Conservation (phyloP, 257 asterid genomes). For the Datura wrightii region DNA sequence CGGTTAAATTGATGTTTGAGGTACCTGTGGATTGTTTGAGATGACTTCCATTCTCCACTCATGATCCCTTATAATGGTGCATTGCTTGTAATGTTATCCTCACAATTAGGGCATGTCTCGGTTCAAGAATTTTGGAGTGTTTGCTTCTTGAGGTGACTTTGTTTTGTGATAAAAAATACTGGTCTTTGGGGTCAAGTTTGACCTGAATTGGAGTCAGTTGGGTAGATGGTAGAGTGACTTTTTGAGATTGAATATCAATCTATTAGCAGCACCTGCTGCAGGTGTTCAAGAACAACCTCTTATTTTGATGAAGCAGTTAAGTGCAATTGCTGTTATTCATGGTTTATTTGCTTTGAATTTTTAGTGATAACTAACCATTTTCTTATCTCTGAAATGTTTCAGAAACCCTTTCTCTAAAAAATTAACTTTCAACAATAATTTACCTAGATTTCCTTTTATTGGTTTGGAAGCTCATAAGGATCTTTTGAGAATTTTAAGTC, state of each 20-base stretch:
- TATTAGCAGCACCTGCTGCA: neutral
- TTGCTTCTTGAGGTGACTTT: neutral
- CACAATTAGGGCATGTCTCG: neutral
- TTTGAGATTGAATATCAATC: neutral
- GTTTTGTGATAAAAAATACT: neutral
- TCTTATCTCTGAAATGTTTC: neutral
- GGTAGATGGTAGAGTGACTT: neutral
- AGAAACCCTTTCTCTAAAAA: neutral
- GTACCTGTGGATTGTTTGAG: neutral
- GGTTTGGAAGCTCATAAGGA: neutral
- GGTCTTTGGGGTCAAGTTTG: neutral
- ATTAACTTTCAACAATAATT: neutral
- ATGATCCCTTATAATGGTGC: neutral
- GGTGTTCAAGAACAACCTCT: slow-evolving; percentile 11
- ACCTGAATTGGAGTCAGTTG: slow-evolving; percentile 5
- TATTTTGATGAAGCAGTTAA: neutral
- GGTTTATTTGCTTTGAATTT: neutral
- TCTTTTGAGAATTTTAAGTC: neutral
- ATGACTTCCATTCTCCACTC: neutral
- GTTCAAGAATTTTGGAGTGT: neutral
- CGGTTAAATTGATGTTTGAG: neutral
- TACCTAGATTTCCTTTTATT: neutral
- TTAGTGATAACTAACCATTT: neutral
- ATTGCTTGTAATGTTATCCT: neutral
- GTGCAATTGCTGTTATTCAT: slow-evolving; percentile 10